phyloP scores from a whole-genome alignment of 2,329 filamentous ascomycete species.

The Cordyceps cateniannulata region DNA sequence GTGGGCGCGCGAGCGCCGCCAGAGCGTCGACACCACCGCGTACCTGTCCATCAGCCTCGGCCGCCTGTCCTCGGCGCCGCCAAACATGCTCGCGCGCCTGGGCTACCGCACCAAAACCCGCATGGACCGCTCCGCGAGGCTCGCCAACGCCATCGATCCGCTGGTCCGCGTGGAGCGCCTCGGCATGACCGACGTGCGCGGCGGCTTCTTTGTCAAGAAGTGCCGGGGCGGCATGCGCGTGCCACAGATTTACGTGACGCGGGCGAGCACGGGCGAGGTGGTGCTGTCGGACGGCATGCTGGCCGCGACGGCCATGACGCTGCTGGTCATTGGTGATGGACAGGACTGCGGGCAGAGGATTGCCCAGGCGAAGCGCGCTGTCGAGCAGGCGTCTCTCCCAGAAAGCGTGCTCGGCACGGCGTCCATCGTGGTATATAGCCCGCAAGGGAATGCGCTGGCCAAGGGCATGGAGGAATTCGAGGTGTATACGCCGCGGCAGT shows the following conservation, averaged over 20 bases:
- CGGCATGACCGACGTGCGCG: slow-evolving; percentile 11
- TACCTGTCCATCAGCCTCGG: not conserved
- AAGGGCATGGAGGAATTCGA: not conserved
- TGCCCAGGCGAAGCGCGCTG: not conserved
- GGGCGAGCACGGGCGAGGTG: not conserved
- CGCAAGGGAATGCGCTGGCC: not conserved
- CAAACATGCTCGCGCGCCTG: not conserved
- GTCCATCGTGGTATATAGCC: not conserved
- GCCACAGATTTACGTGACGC: slow-evolving; percentile 11
- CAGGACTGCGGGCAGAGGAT: not conserved
- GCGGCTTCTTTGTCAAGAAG: slow-evolving; percentile 8
- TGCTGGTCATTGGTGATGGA: slow-evolving; percentile 4
- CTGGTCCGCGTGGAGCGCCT: slow-evolving; percentile 8
- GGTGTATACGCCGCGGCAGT: not conserved
- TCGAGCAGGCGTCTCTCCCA: not conserved
- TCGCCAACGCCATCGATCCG: slow-evolving; percentile 2
- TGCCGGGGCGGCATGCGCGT: slow-evolving; percentile 10
- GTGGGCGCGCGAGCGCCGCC: slow-evolving; percentile 17
- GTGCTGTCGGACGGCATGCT: slow-evolving; percentile 11
- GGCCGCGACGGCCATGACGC: slow-evolving; percentile 1
- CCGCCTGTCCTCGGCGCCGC: not conserved
- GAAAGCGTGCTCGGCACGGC: not conserved
- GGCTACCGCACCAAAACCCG: slow-evolving; percentile 5
- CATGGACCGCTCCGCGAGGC: not conserved
- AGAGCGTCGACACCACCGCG: slow-evolving; percentile 17